phyloP scores from a whole-genome alignment of 2,329 filamentous ascomycete genomes.

The Dendryphion nanum region DNA sequence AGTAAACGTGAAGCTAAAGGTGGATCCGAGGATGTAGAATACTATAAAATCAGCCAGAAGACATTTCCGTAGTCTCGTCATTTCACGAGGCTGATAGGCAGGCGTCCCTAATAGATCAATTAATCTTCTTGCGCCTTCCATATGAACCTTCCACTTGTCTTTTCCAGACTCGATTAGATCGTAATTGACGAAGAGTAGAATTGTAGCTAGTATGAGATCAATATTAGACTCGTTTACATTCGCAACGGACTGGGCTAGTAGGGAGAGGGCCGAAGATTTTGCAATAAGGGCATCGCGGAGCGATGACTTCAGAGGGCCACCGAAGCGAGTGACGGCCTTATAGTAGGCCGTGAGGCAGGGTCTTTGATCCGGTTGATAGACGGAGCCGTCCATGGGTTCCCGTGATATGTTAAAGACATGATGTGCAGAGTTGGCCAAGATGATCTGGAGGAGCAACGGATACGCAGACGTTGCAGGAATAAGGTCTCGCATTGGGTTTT shows the following conservation, averaged over 20 bases:
- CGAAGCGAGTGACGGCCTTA: constrained; percentile 40
- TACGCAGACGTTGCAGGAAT: constrained; percentile 46
- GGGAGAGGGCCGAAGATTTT: constrained; percentile 48
- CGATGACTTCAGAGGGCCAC: constrained; percentile 28
- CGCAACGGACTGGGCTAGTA: constrained; percentile 37
- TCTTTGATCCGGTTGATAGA: constrained; percentile 30
- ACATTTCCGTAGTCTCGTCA: constrained; percentile 32
- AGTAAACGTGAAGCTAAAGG: constrained; percentile 26
- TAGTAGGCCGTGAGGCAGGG: constrained; percentile 33
- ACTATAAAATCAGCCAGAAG: constrained; percentile 38
- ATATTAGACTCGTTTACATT: constrained; percentile 29
- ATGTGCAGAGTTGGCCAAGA: constrained; percentile 50
- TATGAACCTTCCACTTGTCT: constrained; percentile 52
- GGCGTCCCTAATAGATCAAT: constrained; percentile 40
- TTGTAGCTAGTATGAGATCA: constrained; percentile 47
- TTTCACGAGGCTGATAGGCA: constrained; percentile 23
- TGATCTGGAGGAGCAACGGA: constrained; percentile 46
- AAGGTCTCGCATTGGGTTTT: constrained; percentile 51
- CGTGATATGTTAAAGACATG: constrained; percentile 44
- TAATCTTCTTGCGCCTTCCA: constrained; percentile 51
- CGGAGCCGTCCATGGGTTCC: constrained; percentile 33
- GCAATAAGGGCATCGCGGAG: constrained; percentile 43
- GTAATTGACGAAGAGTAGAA: constrained; percentile 51
- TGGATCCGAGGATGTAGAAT: constrained; percentile 36
- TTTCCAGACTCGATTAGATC: constrained; percentile 52